Evolutionary conservation across 2,329 filamentous ascomycete genomes (phyloP).

Genomic region (Xylaria sp.): DNA sequence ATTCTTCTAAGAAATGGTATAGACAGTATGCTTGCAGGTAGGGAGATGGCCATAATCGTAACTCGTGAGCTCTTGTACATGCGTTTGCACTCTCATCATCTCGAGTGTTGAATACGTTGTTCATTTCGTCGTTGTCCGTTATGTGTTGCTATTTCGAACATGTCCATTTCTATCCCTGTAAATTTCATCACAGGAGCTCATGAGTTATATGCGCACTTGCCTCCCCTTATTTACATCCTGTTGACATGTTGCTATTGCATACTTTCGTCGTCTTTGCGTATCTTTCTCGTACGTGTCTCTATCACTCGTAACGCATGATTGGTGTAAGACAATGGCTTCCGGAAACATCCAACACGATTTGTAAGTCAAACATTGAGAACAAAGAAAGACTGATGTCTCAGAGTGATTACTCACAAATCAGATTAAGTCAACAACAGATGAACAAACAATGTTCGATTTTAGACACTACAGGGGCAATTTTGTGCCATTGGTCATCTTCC

Average conservation of each 20-base stretch:
- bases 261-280: constrained; percentile 3
- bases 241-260: background rate
- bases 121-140: background rate
- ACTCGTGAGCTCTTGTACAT: background rate
- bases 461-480: no score
- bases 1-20: constrained; percentile 46
- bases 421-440: background rate
- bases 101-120: background rate
- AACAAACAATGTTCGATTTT: background rate
- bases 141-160: background rate
- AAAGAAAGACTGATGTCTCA: constrained; percentile 24
- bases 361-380: constrained; percentile 7
- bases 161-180: background rate
- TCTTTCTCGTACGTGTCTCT: constrained; percentile 1
- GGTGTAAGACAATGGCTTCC: constrained; percentile 22
- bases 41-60: constrained; percentile 41
- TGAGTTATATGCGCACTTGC: background rate
- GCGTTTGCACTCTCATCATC: background rate
- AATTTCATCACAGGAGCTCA: background rate
- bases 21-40: constrained; percentile 43
- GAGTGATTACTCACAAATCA: background rate
- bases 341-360: constrained; percentile 24
- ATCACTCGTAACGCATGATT: constrained; percentile 1
- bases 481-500: no score
- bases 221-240: background rate